Evolutionary conservation across 2,329 filamentous ascomycete genomes (phyloP).

Genomic region (Fulvia fulva): DNA sequence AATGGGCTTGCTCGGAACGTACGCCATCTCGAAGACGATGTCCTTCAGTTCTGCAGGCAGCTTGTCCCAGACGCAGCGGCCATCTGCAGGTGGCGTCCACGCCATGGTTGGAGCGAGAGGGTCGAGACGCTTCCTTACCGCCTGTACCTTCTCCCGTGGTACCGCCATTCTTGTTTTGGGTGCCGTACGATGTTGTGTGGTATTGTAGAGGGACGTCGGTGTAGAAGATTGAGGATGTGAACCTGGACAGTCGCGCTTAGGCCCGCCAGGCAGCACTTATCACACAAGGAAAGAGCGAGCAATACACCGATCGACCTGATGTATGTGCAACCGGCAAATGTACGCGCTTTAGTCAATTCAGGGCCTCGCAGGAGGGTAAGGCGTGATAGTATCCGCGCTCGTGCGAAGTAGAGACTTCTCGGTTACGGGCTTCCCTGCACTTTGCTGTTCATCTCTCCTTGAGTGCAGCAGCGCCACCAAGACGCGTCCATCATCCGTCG

Average conservation of each 20-base stretch:
- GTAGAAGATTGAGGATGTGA: neutral
- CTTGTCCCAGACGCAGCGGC: neutral
- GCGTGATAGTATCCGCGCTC: too few relatives aligned
- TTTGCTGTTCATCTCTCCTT: too few relatives aligned
- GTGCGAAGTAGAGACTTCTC: too few relatives aligned
- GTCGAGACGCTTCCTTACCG: neutral
- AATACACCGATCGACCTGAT: neutral
- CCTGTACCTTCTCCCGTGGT: neutral
- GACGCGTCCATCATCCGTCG: too few relatives aligned
- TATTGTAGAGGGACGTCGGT: too few relatives aligned
- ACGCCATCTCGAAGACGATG: neutral
- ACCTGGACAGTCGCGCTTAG: neutral
- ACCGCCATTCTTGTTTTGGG: too few relatives aligned
- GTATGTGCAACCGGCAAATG: neutral
- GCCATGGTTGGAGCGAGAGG: neutral
- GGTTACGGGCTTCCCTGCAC: too few relatives aligned
- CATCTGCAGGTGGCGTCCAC: neutral
- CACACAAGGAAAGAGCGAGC: neutral
- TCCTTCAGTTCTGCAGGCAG: neutral
- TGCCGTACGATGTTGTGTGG: neutral
- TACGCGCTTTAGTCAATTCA: neutral
- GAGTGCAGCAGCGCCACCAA: too few relatives aligned
- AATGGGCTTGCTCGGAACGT: neutral
- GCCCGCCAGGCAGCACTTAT: neutral
- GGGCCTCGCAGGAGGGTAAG: neutral